These are phyloP conservation scores for Russula emetica DNA, from an alignment of 768 basidiomycete species.

Conservation along the genomic window DNA sequence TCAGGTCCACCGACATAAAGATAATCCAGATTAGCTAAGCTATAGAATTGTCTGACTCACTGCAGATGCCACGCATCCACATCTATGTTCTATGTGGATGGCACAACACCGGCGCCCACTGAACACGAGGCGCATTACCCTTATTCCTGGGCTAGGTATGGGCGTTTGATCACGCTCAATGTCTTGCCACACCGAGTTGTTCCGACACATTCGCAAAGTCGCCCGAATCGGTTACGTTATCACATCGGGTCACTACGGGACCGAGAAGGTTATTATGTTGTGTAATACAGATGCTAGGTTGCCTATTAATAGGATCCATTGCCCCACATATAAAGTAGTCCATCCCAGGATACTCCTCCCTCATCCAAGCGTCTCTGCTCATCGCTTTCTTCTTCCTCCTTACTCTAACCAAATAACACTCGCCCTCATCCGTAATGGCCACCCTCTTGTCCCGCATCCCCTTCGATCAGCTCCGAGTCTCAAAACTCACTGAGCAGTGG, in stretches of 20 bases:
- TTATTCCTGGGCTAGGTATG: neutral
- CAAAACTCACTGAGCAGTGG: slow-evolving; percentile 11
- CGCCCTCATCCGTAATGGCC: slow-evolving; percentile 4
- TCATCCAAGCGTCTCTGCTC: neutral
- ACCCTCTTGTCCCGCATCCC: slow-evolving; percentile 18
- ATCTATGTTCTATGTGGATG: no score
- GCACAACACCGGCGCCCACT: neutral
- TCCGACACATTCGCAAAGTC: neutral
- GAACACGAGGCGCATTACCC: neutral
- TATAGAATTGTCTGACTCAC: no score
- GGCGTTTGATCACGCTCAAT: neutral
- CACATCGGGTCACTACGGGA: neutral
- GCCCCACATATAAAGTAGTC: neutral
- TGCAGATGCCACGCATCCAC: no score
- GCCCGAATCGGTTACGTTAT: neutral
- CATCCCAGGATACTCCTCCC: neutral
- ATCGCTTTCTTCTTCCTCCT: neutral
- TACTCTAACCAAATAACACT: neutral
- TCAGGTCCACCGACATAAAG: neutral
- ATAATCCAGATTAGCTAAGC: neutral
- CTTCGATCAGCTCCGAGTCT: slow-evolving; percentile 13
- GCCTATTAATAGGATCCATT: no score
- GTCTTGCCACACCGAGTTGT: neutral
- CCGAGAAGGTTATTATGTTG: neutral
- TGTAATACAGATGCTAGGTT: no score